These are phyloP conservation scores for Dothideomycetes sp. DNA, from an alignment of 2,329 filamentous ascomycete genomes.

Conservation along the genomic window DNA sequence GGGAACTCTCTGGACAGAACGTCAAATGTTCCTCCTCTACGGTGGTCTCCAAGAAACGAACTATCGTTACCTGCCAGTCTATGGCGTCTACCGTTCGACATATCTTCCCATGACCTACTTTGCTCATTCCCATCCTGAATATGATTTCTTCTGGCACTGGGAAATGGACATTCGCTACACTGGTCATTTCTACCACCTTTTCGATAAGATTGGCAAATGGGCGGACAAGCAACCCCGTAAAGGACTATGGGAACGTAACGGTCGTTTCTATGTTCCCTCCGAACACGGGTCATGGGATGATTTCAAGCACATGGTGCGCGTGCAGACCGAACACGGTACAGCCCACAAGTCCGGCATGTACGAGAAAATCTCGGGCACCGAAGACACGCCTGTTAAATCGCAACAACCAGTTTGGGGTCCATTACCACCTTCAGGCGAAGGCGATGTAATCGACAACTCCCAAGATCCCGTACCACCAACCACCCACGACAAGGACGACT, in stretches of 20 bases:
- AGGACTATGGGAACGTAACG: slow-evolving; percentile 68
- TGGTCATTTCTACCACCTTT: slow-evolving; percentile 77
- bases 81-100: slow-evolving; percentile 62
- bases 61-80: slow-evolving; percentile 54
- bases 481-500: slow-evolving; percentile 46
- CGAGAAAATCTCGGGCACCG: slow-evolving; percentile 25
- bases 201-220: slow-evolving; percentile 59
- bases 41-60: slow-evolving; percentile 41
- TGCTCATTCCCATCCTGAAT: slow-evolving; percentile 77
- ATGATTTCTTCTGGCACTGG: slow-evolving; percentile 90
- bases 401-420: slow-evolving; percentile 44
- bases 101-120: slow-evolving; percentile 96
- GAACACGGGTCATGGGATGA: slow-evolving; percentile 64
- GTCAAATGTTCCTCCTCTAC: slow-evolving; percentile 47
- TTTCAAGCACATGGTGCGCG: slow-evolving; percentile 56
- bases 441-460: slow-evolving; percentile 41
- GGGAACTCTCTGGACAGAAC: slow-evolving; percentile 45
- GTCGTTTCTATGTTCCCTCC: slow-evolving; percentile 66
- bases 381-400: slow-evolving; percentile 29
- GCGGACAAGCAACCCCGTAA: slow-evolving; percentile 58
- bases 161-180: slow-evolving; percentile 90
- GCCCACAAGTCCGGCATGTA: slow-evolving; percentile 37
- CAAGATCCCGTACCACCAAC: slow-evolving; percentile 46
- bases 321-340: slow-evolving; percentile 49
- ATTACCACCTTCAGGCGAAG: slow-evolving; percentile 31